Evolutionary conservation across 345 rosid species (phyloP), one percentile per base, ranked within the genome.

Genomic region (Laguncularia racemosa): DNA sequence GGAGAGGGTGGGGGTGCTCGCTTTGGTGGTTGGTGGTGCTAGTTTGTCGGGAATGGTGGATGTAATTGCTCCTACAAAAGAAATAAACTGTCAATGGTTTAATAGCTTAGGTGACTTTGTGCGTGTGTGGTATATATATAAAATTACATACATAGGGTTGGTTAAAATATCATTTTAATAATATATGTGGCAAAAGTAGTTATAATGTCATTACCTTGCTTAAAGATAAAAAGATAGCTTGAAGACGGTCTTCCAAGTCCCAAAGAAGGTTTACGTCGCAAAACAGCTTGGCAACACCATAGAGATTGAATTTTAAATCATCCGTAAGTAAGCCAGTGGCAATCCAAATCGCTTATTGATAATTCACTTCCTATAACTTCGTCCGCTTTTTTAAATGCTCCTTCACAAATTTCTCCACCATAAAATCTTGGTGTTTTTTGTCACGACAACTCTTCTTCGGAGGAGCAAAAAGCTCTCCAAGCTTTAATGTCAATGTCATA

Each of bases 371-470:
- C 98, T 1, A 86, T 54, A 15, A 88, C 98, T 55, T 82, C 85
- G 63, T 88, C 85, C 6, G 83, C 98, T 20, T 85, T n/a, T n/a
- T 50, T 62, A 91, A 64, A 73, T 88, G 90, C 63, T 84, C 88
- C 74, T 82, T 91, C 19, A 64, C 84, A 46, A 88, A 91, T 67
- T 76, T 81, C 76, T 84, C 96, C 64, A 75, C 89, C 98, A 91
- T 76, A 49, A 88, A n/a, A 54, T 65, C 87, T 70, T 2, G 96
- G 98, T 68, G 65, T 83, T 67, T 65, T n/a, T 81, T 1, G 89
- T 88, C 62, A 88, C 92, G 65, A 83, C 84, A 44, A 86, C 87
- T 69, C 85, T 73, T 60, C 43, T 88, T 77, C 91, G 28, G 51
- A 63, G 2, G 77, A 69, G 53, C 82, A 76, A 66, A 86, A 86